Evolutionary conservation across 2,329 filamentous ascomycete genomes (phyloP).

Genomic region (Colletotrichum sp.): DNA sequence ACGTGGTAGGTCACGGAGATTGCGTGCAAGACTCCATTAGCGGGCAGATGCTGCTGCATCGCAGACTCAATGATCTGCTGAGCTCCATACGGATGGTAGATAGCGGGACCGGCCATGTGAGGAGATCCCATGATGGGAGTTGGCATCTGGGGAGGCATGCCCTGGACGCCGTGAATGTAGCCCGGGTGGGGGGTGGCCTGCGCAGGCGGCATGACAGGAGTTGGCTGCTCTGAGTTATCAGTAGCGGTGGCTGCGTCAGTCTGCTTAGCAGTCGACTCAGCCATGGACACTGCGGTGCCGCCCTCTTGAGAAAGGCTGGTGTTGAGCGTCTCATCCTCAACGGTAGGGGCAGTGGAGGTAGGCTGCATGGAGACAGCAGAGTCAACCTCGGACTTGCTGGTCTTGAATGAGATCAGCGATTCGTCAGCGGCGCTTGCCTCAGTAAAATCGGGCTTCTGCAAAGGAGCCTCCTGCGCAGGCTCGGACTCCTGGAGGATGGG

Average conservation of each 20-base stretch:
- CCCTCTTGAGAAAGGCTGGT: background rate
- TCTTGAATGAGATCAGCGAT: background rate
- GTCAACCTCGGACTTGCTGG: background rate
- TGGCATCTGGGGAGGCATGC: background rate
- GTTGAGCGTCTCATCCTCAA: background rate
- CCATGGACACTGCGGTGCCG: background rate
- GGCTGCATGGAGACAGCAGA: background rate
- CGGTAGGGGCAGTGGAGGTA: background rate
- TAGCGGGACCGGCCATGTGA: background rate
- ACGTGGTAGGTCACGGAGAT: constrained; percentile 15
- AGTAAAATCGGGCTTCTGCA: background rate
- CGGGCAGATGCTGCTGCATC: background rate
- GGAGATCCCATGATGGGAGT: background rate
- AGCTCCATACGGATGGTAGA: background rate
- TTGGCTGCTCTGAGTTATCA: background rate
- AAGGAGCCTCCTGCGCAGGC: background rate
- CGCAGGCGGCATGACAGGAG: background rate
- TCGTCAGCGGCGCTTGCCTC: background rate
- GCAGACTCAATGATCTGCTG: background rate
- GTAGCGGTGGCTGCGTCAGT: background rate
- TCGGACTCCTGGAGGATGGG: background rate
- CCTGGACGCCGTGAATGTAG: background rate
- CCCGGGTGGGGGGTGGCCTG: background rate
- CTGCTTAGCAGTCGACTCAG: background rate
- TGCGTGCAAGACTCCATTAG: background rate